Conservation (phyloP, 2,329 filamentous ascomycete species). For the Calonectria hawksworthii region DNA sequence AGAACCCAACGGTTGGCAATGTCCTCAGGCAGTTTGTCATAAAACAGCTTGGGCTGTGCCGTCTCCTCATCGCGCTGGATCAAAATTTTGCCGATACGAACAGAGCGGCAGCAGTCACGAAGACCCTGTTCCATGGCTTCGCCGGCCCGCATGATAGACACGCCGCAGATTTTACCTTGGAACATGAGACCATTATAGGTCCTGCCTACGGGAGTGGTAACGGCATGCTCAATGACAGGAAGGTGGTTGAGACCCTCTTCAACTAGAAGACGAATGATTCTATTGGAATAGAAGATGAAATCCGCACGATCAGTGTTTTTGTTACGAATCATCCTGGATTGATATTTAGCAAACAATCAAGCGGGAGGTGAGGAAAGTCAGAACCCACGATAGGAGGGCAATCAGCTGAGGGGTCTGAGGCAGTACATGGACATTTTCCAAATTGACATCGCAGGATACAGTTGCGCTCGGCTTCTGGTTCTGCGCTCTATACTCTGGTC, state of each 20-base stretch:
- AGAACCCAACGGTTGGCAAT: slow-evolving; percentile 95
- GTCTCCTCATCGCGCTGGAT: slow-evolving; percentile 99
- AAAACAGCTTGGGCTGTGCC: slow-evolving; percentile 91
- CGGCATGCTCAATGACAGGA: slow-evolving; percentile 87
- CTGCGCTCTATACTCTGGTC: slow-evolving; percentile 82
- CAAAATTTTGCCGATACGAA: slow-evolving; percentile 97
- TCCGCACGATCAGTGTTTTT: slow-evolving; percentile 91
- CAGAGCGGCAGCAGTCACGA: slow-evolving; percentile 96
- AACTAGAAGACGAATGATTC: slow-evolving; percentile 95
- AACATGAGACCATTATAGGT: slow-evolving; percentile 94
- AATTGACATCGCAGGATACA: slow-evolving; percentile 84
- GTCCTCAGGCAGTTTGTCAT: slow-evolving; percentile 96
- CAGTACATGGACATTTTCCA: slow-evolving; percentile 91
- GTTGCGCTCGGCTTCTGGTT: slow-evolving; percentile 89
- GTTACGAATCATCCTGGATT: slow-evolving; percentile 90
- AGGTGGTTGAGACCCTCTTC: slow-evolving; percentile 98
- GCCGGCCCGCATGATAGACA: slow-evolving; percentile 97
- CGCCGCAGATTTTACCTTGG: slow-evolving; percentile 97
- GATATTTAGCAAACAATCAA: slow-evolving; percentile 36
- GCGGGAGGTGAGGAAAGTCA: slow-evolving; percentile 27
- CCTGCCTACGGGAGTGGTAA: slow-evolving; percentile 91
- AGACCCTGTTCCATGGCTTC: slow-evolving; percentile 99
- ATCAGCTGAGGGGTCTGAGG: slow-evolving; percentile 97
- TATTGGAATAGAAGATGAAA: slow-evolving; percentile 99
- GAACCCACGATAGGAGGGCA: slow-evolving; percentile 92